Evolutionary conservation across 768 basidiomycete species (phyloP).

Genomic region (Lentinula edodes): DNA sequence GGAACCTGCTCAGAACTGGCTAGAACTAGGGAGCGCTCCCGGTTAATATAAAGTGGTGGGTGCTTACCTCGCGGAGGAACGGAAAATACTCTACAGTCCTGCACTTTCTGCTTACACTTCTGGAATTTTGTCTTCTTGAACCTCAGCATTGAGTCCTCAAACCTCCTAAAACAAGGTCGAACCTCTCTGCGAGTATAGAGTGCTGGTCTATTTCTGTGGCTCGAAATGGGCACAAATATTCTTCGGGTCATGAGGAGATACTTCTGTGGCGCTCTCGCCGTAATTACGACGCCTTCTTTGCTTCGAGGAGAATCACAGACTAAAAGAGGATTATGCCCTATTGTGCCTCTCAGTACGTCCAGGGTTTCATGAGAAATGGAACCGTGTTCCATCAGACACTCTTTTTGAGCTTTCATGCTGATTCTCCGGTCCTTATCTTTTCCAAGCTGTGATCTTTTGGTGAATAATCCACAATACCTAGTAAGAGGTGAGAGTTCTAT

Average conservation of each 20-base stretch:
- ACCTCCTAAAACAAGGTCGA: too few species aligned
- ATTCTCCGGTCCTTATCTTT: background rate
- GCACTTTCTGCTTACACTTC: too few species aligned
- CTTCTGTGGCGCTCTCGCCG: conserved; percentile 1
- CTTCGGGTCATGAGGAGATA: background rate
- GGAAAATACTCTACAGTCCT: too few species aligned
- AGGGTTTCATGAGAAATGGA: background rate
- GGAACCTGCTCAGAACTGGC: too few species aligned
- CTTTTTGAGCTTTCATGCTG: background rate
- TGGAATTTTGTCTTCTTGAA: too few species aligned
- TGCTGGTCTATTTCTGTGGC: too few species aligned
- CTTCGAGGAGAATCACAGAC: background rate
- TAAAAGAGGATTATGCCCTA: background rate
- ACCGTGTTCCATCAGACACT: background rate
- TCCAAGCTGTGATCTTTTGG: background rate
- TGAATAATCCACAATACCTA: background rate
- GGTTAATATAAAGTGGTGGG: too few species aligned
- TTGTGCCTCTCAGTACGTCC: background rate
- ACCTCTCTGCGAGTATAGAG: too few species aligned
- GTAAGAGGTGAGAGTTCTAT: background rate
- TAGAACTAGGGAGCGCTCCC: too few species aligned
- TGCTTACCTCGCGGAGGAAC: too few species aligned
- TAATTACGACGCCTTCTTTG: background rate
- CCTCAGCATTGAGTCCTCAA: too few species aligned
- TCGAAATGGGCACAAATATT: background rate